Evolutionary conservation across 2,329 filamentous ascomycete genomes (phyloP), one percentile per base, ranked within the genome.

Genomic region (Cladobotryum mycophilum): DNA sequence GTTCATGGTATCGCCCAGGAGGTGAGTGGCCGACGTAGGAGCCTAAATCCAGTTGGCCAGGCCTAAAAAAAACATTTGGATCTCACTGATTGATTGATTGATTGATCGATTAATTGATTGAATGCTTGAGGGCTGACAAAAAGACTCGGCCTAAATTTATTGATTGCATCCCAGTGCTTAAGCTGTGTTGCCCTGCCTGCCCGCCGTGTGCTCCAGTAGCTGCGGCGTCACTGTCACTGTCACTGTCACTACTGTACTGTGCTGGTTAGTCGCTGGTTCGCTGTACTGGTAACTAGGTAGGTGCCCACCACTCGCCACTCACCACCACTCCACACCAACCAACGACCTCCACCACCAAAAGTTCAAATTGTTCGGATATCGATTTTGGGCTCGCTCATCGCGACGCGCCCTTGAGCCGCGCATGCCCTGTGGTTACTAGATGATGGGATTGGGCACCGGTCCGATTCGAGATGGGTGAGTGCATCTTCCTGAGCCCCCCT

Each of bases 381-480:
- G 11, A 20, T 41, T 12, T 25, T 17, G 49, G 38, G 14, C 49
- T 51, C 33, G 49, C 49, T 47, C 30, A 34, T 47, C 45, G 45
- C 45, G 45, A 47, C 34, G 45, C 45, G 25, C 35, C 14, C 9
- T 40, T 38, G 9, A 49, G 53, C 48, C 55, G 51, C 52, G 49
- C 52, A 57, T 55, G 57, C 53, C 51, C 50, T 47, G 48, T 46
- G 48, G 43, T 49, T 53, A 40, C 33, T 43, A 56, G 47, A 53
- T 45, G 45, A 53, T 52, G 55, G 54, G 58, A 56, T 53, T 57
- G 53, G 52, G 57, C 55, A 51, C 51, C 42, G 56, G 59, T 57
- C 55, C 51, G 54, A 52, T 56, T 57, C 49, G 58, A 60, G 52
- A 62, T 62, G 60, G 57, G 60, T 62, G 48, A 58, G 59, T 55